These are phyloP conservation scores for Amylocystis lapponica DNA, from an alignment of 768 basidiomycete genomes.

Conservation along the genomic window DNA sequence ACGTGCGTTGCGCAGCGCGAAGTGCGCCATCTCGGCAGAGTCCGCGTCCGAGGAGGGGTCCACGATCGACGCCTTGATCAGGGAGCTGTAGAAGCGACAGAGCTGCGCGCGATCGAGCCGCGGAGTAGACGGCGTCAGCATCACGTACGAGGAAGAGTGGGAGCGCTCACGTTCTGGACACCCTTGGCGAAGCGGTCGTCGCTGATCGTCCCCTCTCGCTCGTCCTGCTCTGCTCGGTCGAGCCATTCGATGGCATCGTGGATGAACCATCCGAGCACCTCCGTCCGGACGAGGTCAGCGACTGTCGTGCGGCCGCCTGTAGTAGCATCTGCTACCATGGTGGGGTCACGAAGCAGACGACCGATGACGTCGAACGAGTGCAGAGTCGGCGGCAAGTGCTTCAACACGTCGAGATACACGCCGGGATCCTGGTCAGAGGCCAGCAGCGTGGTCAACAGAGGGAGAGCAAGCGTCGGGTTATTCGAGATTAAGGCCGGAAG, in stretches of 20 bases:
- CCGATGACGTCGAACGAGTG: conserved; percentile 71
- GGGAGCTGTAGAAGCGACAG: conserved; percentile 69
- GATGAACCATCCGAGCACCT: conserved; percentile 66
- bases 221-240: conserved; percentile 63
- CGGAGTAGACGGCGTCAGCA: too few relatives aligned
- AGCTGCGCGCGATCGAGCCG: conserved; percentile 35
- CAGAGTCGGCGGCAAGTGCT: conserved; percentile 63
- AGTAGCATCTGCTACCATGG: conserved; percentile 34
- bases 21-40: conserved; percentile 73
- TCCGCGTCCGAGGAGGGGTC: conserved; percentile 59
- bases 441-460: conserved; percentile 56
- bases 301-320: conserved; percentile 50
- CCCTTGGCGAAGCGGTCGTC: conserved; percentile 73
- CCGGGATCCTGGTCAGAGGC: conserved; percentile 31
- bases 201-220: conserved; percentile 58
- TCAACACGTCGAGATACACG: conserved; percentile 58
- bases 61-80: conserved; percentile 62
- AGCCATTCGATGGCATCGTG: conserved; percentile 67
- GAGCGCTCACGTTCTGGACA: conserved; percentile 54
- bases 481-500: conserved; percentile 57
- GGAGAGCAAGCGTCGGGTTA: conserved; percentile 67
- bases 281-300: conserved; percentile 56
- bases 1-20: conserved; percentile 62
- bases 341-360: conserved; percentile 58
- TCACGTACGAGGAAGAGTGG: conserved; percentile 1